Conservation (phyloP, 345 rosid species). For the Heritiera fomes region DNA sequence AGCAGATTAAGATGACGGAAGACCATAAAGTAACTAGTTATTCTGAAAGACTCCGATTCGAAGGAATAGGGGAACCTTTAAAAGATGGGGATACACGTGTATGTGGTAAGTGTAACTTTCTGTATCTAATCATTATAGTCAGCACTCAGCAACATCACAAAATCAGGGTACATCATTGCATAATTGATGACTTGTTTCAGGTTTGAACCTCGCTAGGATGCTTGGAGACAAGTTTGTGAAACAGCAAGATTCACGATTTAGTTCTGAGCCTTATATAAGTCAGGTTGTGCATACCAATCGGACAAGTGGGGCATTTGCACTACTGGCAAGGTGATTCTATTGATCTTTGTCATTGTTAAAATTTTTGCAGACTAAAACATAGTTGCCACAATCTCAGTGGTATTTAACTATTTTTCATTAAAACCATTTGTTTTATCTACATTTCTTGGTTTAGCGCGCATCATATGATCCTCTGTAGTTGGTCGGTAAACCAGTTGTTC, state of each 20-base stretch:
- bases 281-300: slow-evolving; percentile 58
- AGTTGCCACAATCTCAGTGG: not conserved
- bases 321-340: slow-evolving; percentile 76
- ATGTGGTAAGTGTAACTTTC: slow-evolving; percentile 50
- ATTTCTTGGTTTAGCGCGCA: not conserved
- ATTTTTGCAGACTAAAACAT: not conserved
- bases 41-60: slow-evolving; percentile 71
- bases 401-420: too few species aligned
- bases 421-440: too few species aligned
- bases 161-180: not conserved
- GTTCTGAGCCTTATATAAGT: slow-evolving; percentile 85
- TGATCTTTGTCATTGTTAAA: slow-evolving; percentile 4
- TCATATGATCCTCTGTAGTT: not conserved
- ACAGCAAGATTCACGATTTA: slow-evolving; percentile 82
- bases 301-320: slow-evolving; percentile 58
- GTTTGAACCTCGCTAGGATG: slow-evolving; percentile 91
- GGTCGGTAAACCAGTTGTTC: not conserved
- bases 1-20: slow-evolving; percentile 79
- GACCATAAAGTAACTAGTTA: slow-evolving; percentile 79
- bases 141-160: not conserved
- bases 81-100: slow-evolving; percentile 80
- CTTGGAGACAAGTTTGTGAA: slow-evolving; percentile 97
- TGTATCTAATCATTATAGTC: not conserved
- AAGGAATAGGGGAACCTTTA: slow-evolving; percentile 65
- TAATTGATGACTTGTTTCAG: slow-evolving; percentile 34